These are phyloP conservation scores for Trichoderma sp. DNA, from an alignment of 2,329 filamentous ascomycete genomes.

Conservation along the genomic window DNA sequence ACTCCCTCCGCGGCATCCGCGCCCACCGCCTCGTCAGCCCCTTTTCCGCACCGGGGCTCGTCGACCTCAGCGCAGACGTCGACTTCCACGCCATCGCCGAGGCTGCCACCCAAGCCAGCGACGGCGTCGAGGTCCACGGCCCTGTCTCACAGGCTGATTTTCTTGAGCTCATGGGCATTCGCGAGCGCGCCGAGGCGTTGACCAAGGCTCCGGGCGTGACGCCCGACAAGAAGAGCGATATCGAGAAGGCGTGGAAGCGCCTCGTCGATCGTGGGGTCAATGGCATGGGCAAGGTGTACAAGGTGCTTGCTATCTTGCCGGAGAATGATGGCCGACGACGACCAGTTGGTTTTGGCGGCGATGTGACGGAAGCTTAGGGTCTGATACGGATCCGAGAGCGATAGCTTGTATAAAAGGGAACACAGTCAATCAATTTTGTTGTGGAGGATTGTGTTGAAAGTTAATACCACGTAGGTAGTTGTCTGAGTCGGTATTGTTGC, in stretches of 20 bases:
- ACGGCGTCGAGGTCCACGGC: conserved; percentile 86
- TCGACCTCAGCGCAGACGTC: conserved; percentile 90
- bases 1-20: conserved; percentile 87
- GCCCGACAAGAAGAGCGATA: conserved; percentile 56
- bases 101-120: conserved; percentile 71
- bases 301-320: conserved; percentile 87
- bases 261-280: conserved; percentile 79
- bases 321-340: conserved; percentile 72
- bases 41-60: conserved; percentile 75
- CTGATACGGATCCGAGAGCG: too few relatives aligned
- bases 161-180: conserved; percentile 78
- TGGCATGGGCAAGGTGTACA: conserved; percentile 95
- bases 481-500: too few relatives aligned
- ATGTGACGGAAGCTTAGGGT: conserved; percentile 43
- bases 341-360: conserved; percentile 91
- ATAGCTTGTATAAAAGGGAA: too few relatives aligned
- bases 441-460: too few relatives aligned
- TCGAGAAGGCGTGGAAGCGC: conserved; percentile 76
- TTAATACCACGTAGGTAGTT: too few relatives aligned
- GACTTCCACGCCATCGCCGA: conserved; percentile 90
- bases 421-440: too few relatives aligned
- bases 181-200: conserved; percentile 72
- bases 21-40: conserved; percentile 76
- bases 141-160: conserved; percentile 85
- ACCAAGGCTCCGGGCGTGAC: conserved; percentile 48